Evolutionary conservation across 345 rosid genomes (phyloP), one percentile per base, ranked within the genome.

Genomic region (Sonneratia alba): DNA sequence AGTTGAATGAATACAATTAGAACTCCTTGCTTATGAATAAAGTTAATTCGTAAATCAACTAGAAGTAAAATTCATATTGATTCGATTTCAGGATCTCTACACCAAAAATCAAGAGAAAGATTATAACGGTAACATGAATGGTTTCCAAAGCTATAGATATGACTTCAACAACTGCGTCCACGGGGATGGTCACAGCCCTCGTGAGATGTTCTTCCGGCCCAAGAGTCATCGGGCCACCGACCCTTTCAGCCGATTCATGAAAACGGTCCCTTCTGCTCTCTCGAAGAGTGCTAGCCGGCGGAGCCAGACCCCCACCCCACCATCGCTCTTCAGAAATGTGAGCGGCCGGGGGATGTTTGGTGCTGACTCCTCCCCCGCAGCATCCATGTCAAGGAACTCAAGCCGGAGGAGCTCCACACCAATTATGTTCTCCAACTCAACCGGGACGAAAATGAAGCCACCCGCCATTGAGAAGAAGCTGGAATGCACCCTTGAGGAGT

Each of bases 401-500:
- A 83, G 84, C 78, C 78, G 75, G 43, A 47, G 75, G 71, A 83
- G 78, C 85, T 68, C 51, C n/a, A 32, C 77, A 5, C 92, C 86
- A 0, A 93, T 93, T 68, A 85, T 93, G 85, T 93, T 83, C 77
- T 91, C 98, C 8, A 87, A 85, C 75, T 93, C 97, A 0, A 83
- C 68, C 0, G 92, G 87, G 62, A 79, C 74, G 71, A 70, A 87
- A 68, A 70, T 89, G 66, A 93, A 87, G 67, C 92, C 92, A 49
- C 86, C 85, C 0, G 72, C 94, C 4, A 76, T 93, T 0, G 85
- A 86, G 81, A 79, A 80, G 84, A 66, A 74, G 49, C 90, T 93
- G 1, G 81, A 83, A 15, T 93, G 98, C 84, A 85, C 94, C n/a
- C 90, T 93, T 1, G 98, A 93, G 77, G 97, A 91, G 70, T 71